Conservation (phyloP, 225 moss, liverwort and hornwort genomes). For the Thuidium tamariscinum region DNA sequence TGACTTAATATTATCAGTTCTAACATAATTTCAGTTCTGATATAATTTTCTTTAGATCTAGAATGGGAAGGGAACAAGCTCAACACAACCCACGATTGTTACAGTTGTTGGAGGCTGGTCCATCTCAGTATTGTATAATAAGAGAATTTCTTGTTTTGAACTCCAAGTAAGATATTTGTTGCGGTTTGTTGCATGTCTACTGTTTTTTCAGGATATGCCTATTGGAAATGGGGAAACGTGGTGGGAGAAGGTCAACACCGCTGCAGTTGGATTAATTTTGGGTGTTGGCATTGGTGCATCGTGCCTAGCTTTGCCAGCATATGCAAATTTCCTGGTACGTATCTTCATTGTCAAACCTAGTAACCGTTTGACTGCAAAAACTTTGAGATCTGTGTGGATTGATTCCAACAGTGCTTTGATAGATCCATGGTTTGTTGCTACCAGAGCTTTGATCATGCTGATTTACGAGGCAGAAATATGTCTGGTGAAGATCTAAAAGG, state of each 20-base stretch:
- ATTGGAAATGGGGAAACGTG: neutral
- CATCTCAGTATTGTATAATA: neutral
- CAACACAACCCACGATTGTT: neutral
- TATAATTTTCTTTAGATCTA: neutral
- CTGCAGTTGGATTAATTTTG: conserved; percentile 31
- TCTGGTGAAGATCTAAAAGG: conserved; percentile 58
- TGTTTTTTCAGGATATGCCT: conserved; percentile 4
- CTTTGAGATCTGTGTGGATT: neutral
- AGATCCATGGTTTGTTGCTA: neutral
- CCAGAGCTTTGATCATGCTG: conserved; percentile 87
- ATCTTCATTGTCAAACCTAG: neutral
- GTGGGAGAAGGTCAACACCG: conserved; percentile 20
- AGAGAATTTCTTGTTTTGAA: neutral
- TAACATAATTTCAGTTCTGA: neutral
- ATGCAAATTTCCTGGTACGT: conserved; percentile 57
- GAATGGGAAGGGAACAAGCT: neutral
- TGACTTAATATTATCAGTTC: neutral
- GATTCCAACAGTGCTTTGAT: neutral
- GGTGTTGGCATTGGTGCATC: conserved; percentile 41
- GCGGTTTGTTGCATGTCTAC: neutral
- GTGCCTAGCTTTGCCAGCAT: conserved; percentile 47
- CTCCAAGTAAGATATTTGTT: neutral
- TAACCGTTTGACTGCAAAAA: neutral
- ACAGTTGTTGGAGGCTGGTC: neutral
- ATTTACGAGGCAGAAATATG: conserved; percentile 61